These are phyloP conservation scores for Aspergillus sp. DNA, from an alignment of 2,329 filamentous ascomycete species.

Conservation along the genomic window DNA sequence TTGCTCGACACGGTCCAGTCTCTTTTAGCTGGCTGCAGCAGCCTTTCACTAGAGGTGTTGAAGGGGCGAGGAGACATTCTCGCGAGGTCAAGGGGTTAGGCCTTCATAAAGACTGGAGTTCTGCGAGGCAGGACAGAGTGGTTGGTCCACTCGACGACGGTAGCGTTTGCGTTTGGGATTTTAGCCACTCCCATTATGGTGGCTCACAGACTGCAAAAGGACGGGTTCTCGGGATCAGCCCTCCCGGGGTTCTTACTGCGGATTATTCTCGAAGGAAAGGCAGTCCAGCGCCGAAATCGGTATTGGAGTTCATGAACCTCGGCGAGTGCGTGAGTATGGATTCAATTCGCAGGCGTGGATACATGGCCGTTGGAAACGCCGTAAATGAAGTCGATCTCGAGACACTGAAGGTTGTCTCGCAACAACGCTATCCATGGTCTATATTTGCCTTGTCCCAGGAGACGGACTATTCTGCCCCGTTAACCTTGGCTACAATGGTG, in stretches of 20 bases:
- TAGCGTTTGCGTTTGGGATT: constrained; percentile 78
- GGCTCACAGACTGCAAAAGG: constrained; percentile 35
- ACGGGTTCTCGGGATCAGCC: constrained; percentile 56
- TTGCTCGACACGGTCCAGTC: constrained; percentile 69
- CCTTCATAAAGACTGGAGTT: constrained; percentile 48
- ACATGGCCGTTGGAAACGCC: constrained; percentile 67
- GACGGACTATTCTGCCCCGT: constrained; percentile 54
- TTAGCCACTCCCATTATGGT: constrained; percentile 37
- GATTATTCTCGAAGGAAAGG: constrained; percentile 56
- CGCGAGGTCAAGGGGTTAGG: constrained; percentile 66
- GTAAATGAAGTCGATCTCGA: constrained; percentile 75
- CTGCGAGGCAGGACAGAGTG: constrained; percentile 49
- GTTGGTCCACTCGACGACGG: constrained; percentile 78
- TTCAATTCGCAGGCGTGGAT: constrained; percentile 56
- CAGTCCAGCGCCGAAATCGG: constrained; percentile 17
- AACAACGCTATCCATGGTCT: constrained; percentile 66
- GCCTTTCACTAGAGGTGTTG: constrained; percentile 34
- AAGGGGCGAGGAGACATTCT: constrained; percentile 27
- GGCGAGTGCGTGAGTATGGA: constrained; percentile 79
- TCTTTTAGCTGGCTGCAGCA: constrained; percentile 67
- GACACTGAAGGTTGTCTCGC: constrained; percentile 59
- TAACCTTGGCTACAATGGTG: constrained; percentile 75
- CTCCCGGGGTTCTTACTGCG: constrained; percentile 56
- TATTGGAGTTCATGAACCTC: constrained; percentile 39
- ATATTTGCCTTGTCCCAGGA: constrained; percentile 71